Evolutionary conservation across 2,329 filamentous ascomycete species (phyloP).

Genomic region (Phialemoniopsis sp.): DNA sequence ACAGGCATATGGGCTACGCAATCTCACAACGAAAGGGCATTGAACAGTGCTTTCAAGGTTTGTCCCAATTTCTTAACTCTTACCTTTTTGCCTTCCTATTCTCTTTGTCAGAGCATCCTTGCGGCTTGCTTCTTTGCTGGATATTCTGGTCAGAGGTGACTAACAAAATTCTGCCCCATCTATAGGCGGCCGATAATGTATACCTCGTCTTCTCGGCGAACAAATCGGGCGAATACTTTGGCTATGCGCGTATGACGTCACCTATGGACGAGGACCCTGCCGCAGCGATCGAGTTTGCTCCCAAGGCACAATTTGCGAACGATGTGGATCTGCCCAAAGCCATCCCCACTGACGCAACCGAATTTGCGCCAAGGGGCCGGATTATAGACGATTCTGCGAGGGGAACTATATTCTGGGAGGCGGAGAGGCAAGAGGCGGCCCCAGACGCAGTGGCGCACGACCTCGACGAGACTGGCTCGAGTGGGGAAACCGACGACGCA

Average conservation of each 20-base stretch:
- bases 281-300: slow-evolving; percentile 65
- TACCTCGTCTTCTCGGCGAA: slow-evolving; percentile 95
- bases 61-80: slow-evolving; percentile 15
- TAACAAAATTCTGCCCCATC: not conserved
- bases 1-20: slow-evolving; percentile 94
- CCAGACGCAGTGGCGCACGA: slow-evolving; percentile 22
- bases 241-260: slow-evolving; percentile 87
- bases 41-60: slow-evolving; percentile 83
- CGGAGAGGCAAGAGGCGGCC: slow-evolving; percentile 55
- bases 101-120: not conserved
- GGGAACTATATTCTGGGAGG: slow-evolving; percentile 98
- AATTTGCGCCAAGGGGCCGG: slow-evolving; percentile 72
- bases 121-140: no score
- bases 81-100: not conserved
- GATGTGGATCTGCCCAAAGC: slow-evolving; percentile 70
- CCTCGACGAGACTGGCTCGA: slow-evolving; percentile 36
- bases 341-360: slow-evolving; percentile 74
- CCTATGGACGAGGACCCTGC: slow-evolving; percentile 74
- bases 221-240: slow-evolving; percentile 95
- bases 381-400: slow-evolving; percentile 91
- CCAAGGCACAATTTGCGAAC: slow-evolving; percentile 54
- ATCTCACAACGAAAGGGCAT: slow-evolving; percentile 78
- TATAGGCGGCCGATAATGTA: slow-evolving; percentile 72
- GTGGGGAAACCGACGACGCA: slow-evolving; percentile 33
- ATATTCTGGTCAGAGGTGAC: no score